Conservation (phyloP, 495 filamentous ascomycete genomes). For the Penicillium atrosanguineum region DNA sequence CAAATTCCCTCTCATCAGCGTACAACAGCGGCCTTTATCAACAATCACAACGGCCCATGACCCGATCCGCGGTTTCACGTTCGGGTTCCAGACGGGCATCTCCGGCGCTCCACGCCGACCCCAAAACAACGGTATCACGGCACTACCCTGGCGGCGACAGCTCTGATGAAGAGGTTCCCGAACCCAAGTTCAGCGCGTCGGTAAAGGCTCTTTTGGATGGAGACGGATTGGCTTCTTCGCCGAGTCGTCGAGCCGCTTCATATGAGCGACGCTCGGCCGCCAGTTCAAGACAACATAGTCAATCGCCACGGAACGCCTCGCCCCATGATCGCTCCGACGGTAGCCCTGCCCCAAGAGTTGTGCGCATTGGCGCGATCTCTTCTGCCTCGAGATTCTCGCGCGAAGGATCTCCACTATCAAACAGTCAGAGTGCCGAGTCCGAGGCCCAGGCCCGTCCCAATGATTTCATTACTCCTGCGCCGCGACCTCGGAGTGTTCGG, state of each 20-base stretch:
- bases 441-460: slow-evolving; percentile 27
- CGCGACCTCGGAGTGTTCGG: slow-evolving; percentile 60
- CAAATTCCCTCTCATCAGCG: slow-evolving; percentile 37
- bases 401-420: slow-evolving; percentile 35
- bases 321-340: slow-evolving; percentile 41
- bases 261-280: slow-evolving; percentile 23
- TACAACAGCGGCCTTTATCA: slow-evolving; percentile 36
- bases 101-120: slow-evolving; percentile 30
- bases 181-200: slow-evolving; percentile 76
- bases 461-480: slow-evolving; percentile 67
- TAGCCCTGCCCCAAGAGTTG: slow-evolving; percentile 50
- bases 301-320: slow-evolving; percentile 37
- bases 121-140: slow-evolving; percentile 20
- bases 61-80: slow-evolving; percentile 42
- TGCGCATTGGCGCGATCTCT: slow-evolving; percentile 54
- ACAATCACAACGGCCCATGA: slow-evolving; percentile 38
- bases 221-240: slow-evolving; percentile 55
- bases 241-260: slow-evolving; percentile 31
- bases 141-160: slow-evolving; percentile 59
- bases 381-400: slow-evolving; percentile 33
- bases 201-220: slow-evolving; percentile 74
- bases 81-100: slow-evolving; percentile 42
- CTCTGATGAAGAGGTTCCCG: slow-evolving; percentile 70
- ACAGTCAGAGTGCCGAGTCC: slow-evolving; percentile 29
- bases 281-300: slow-evolving; percentile 34